These are phyloP conservation scores for Alternaria sp. DNA, from an alignment of 2,329 filamentous ascomycete genomes.

Conservation along the genomic window DNA sequence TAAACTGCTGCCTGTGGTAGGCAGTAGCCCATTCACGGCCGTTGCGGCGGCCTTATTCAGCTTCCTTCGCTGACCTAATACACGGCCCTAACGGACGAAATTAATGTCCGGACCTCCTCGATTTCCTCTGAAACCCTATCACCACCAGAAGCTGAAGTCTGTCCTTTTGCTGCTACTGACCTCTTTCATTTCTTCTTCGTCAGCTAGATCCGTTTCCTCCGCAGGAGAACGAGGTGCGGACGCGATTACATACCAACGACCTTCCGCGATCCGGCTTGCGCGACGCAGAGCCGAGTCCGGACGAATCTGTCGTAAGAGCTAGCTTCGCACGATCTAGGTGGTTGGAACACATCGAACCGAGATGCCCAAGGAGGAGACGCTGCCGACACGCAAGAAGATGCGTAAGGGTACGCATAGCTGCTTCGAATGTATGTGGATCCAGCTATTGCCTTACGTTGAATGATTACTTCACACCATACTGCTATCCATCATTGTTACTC, in stretches of 20 bases:
- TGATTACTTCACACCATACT: conserved; percentile 11
- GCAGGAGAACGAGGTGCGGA: not conserved
- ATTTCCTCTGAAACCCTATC: conserved; percentile 14
- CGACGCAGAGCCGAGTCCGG: conserved; percentile 21
- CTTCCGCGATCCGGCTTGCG: conserved; percentile 14
- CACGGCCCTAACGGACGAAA: conserved; percentile 24
- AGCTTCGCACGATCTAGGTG: conserved; percentile 10
- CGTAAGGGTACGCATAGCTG: conserved; percentile 56
- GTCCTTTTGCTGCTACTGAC: conserved; percentile 15
- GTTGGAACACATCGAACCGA: conserved; percentile 25
- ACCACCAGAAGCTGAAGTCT: conserved; percentile 13
- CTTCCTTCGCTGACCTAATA: conserved; percentile 25
- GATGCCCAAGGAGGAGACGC: conserved; percentile 50
- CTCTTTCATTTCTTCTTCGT: conserved; percentile 5
- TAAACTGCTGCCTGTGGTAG: conserved; percentile 23
- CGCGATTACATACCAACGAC: conserved; percentile 17
- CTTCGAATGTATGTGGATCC: conserved; percentile 54
- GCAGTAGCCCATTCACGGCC: conserved; percentile 17
- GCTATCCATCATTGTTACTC: conserved; percentile 12
- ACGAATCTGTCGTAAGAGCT: conserved; percentile 32
- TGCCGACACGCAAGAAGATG: conserved; percentile 54
- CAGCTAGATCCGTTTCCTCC: not conserved
- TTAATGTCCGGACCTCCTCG: conserved; percentile 19
- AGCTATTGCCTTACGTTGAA: conserved; percentile 12
- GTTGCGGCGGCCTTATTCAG: conserved; percentile 22